Evolutionary conservation across 2,329 filamentous ascomycete genomes (phyloP).

Genomic region (Cladophialophora chaetospira): DNA sequence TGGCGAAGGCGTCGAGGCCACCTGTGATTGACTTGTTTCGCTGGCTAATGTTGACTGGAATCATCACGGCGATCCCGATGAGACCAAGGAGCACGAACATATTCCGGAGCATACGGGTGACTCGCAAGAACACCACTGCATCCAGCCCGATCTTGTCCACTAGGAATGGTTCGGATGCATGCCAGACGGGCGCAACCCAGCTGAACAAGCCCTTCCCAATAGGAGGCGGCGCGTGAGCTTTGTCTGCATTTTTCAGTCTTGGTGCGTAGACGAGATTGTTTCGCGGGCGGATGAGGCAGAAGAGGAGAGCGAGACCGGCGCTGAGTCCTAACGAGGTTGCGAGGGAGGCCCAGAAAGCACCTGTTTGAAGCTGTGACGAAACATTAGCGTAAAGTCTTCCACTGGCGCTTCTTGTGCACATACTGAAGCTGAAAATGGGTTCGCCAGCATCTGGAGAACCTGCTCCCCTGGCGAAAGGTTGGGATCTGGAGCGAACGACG

Average conservation of each 20-base stretch:
- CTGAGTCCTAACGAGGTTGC: slow-evolving; percentile 78
- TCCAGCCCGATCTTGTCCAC: slow-evolving; percentile 87
- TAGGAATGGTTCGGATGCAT: slow-evolving; percentile 74
- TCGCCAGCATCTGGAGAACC: slow-evolving; percentile 47
- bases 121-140: slow-evolving; percentile 85
- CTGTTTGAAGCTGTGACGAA: slow-evolving; percentile 53
- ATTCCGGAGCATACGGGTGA: slow-evolving; percentile 87
- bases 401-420: slow-evolving; percentile 24
- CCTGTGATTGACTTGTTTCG: slow-evolving; percentile 41
- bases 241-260: slow-evolving; percentile 87
- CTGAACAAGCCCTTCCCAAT: slow-evolving; percentile 85
- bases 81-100: slow-evolving; percentile 76
- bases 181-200: slow-evolving; percentile 79
- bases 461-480: slow-evolving; percentile 36
- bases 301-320: slow-evolving; percentile 70
- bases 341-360: slow-evolving; percentile 76
- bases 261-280: slow-evolving; percentile 93
- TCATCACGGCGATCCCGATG: slow-evolving; percentile 73
- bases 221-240: slow-evolving; percentile 82
- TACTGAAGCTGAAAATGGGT: slow-evolving; percentile 49
- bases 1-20: slow-evolving; percentile 39
- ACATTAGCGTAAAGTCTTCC: slow-evolving; percentile 13
- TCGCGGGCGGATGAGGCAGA: slow-evolving; percentile 87
- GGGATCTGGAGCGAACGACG: slow-evolving; percentile 12
- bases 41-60: slow-evolving; percentile 73